These are phyloP conservation scores for Brassica nigra DNA, from an alignment of 345 rosid species.

Conservation along the genomic window DNA sequence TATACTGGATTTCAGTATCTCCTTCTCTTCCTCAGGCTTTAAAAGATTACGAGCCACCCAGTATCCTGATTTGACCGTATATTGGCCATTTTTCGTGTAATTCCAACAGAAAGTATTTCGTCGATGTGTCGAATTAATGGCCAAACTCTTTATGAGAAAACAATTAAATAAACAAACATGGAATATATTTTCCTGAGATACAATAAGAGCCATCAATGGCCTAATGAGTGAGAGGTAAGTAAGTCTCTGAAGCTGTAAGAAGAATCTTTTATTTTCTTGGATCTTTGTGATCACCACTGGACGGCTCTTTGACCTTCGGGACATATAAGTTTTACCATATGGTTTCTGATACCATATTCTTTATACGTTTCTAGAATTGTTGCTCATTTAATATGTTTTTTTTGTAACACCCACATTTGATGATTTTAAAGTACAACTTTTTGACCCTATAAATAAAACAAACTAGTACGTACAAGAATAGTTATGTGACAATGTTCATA, in stretches of 20 bases:
- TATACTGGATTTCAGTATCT: too few relatives aligned
- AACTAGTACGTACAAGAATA: background rate
- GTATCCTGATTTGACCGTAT: too few relatives aligned
- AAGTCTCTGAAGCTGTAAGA: constrained; percentile 11
- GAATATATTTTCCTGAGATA: constrained; percentile 21
- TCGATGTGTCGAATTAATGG: too few relatives aligned
- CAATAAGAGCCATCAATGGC: constrained; percentile 14
- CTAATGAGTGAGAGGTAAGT: background rate
- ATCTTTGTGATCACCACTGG: constrained; percentile 1
- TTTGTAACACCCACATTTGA: too few relatives aligned
- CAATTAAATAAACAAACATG: constrained; percentile 11
- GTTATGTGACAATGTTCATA: background rate
- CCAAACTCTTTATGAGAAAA: background rate
- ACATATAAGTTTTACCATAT: constrained; percentile 15
- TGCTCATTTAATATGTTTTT: background rate
- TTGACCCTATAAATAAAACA: background rate
- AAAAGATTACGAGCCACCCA: too few relatives aligned
- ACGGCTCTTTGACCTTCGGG: constrained; percentile 22
- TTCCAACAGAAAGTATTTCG: too few relatives aligned
- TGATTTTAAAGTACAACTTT: background rate
- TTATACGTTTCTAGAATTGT: background rate
- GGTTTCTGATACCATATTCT: constrained; percentile 26
- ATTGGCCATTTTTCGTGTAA: too few relatives aligned
- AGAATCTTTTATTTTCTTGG: constrained; percentile 21
- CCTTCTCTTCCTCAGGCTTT: too few relatives aligned